Evolutionary conservation across 2,329 filamentous ascomycete species (phyloP), one percentile per base, ranked within the genome.

Genomic region (Nemania bipapillata): DNA sequence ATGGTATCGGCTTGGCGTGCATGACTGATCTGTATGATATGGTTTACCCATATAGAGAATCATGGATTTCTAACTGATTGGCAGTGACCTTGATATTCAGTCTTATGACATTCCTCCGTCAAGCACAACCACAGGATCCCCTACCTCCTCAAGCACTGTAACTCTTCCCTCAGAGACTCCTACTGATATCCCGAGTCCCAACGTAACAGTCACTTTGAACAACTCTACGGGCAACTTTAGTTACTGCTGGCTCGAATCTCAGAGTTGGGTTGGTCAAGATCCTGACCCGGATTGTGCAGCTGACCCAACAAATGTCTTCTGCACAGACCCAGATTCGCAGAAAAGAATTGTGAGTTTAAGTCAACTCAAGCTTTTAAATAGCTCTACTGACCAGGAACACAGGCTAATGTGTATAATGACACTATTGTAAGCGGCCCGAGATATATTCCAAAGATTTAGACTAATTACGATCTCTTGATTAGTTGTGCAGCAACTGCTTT

Each of bases 181-280:
- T 11, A 35, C 32, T 35, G 32, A 35, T 35, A 35, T 35, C 11
- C 32, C 32, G 32, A 35, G 32, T 35, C 32, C 32, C 32, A 35
- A 35, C 11, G 11, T 35, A 5, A 35, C 32, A 35, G 32, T 35
- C 32, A 35, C 32, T 35, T 35, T 35, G 32, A 35, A 35, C 32
- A 35, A 35, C 32, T 35, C 32, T 35, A 35, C 32, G 17, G 37
- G 37, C 4, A 40, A 15, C 37, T 40, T 15, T 15, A 15, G 37
- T 24, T 63, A 17, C 26, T 63, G 59, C 20, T 22, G 28, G 4
- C 26, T 32, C 3, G 59, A 54, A 30, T 63, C 59, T 8, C 26
- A 63, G 8, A 32, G 45, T 11, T 63, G 59, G 59, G 17, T 54
- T 8, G 59, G 59, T 3, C 4, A 11, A 7, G 59, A 63, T 24